Evolutionary conservation across 2,329 filamentous ascomycete species (phyloP), one percentile per base, ranked within the genome.

Genomic region (Zasmidium cellare): DNA sequence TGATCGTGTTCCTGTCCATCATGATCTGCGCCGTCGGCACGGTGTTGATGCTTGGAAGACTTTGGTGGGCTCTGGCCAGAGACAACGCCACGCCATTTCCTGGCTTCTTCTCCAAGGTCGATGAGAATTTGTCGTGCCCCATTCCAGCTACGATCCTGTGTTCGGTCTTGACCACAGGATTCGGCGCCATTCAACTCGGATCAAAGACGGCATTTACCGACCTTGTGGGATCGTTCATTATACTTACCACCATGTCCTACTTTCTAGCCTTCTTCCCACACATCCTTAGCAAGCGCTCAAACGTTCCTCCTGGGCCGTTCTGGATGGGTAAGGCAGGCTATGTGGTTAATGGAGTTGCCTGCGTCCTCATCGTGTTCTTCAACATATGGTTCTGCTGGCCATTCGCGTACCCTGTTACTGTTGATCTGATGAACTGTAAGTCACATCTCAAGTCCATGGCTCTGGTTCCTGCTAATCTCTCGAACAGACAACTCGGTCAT

Each of bases 71-170:
- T 1, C 72, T 84, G 18, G 82, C 84, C 38, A 81, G 85, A 28
- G 85, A 87, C 68, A 80, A 82, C 41, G 84, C 84, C 2, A 84
- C 85, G 2, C 85, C 85, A 0, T 82, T 85, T 66, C 77, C 80
- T 1, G 56, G 66, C 11, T 74, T 82, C 71, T 81, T 87, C 58
- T 75, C 79, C n/a, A 71, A 67, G 18, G 83, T 87, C 63, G 80
- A 82, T 68, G 75, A 78, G 60, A 72, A 62, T 1, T 79, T 84
- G 56, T 82, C 83, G 54, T 86, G 84, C 66, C 85, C 85, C 0
- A 75, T 87, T 57, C 80, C 82, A 56, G 78, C 85, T 1, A 85
- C 84, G 0, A 60, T 87, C n/a, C 78, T 83, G 57, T 82, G 81
- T 58, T 77, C 79, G 3, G 59, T 79, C 31, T 54, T 86, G 2